These are phyloP conservation scores for Trichosporon faecale DNA, from an alignment of 1,284 basidiomycete genomes.

Conservation along the genomic window DNA sequence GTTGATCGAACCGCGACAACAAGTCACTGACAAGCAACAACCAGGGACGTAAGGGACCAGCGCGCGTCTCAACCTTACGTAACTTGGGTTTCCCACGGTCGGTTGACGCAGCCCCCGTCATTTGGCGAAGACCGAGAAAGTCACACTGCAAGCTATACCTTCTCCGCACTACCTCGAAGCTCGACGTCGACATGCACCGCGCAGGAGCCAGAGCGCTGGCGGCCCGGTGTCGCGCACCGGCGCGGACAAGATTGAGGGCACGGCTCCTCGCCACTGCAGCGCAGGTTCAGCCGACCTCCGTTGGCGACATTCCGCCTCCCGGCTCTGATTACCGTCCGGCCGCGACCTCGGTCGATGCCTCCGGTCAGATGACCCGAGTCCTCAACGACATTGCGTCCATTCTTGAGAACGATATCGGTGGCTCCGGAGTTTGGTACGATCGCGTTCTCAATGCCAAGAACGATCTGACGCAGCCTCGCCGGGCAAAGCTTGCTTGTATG, in stretches of 20 bases:
- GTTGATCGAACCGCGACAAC: slow-evolving; percentile 11
- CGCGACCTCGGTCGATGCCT: not conserved
- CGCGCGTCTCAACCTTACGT: not conserved
- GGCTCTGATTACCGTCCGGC: not conserved
- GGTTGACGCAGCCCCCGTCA: not conserved
- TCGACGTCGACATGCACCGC: slow-evolving; percentile 2
- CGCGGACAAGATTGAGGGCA: not conserved
- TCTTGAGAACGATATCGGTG: slow-evolving; percentile 41
- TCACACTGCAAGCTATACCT: not conserved
- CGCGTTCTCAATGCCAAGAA: slow-evolving; percentile 25
- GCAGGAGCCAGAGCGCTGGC: slow-evolving; percentile 11
- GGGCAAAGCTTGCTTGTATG: slow-evolving; percentile 35
- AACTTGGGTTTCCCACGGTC: not conserved
- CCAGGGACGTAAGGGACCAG: not conserved
- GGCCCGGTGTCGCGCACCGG: not conserved
- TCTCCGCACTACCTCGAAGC: not conserved
- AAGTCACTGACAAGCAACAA: slow-evolving; percentile 5
- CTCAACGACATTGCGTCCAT: slow-evolving; percentile 18
- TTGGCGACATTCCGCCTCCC: not conserved
- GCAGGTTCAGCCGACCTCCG: not conserved
- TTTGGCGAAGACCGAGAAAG: slow-evolving; percentile 6
- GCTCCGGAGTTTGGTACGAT: slow-evolving; percentile 35
- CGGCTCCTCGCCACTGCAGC: not conserved
- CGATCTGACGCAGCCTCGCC: slow-evolving; percentile 25
- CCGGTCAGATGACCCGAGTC: slow-evolving; percentile 1